A percentile compares a stretch with the other conserved stretches of the same genome.
Evolutionary conservation across 306 rosid species (phyloP).

Genomic region (Pyrus bretschneideri): DNA sequence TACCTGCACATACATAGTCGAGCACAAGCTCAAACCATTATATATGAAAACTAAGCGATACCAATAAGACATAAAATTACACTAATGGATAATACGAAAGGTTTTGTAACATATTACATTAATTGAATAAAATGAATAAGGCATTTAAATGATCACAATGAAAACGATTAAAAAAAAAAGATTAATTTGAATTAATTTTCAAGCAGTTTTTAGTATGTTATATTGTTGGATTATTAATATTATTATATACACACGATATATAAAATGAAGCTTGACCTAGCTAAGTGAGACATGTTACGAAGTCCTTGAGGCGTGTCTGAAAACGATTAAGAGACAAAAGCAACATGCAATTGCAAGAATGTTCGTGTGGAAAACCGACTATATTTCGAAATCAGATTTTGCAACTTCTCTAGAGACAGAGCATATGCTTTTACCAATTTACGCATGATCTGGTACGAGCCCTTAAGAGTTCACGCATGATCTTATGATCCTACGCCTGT

Average conservation of each 20-base stretch:
- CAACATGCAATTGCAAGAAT: neutral
- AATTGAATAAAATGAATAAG: too few species aligned
- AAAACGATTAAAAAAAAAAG: too few species aligned
- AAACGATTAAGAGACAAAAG: neutral
- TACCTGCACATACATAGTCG: too few species aligned
- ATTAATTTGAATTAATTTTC: too few species aligned
- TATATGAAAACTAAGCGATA: too few species aligned
- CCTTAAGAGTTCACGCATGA: conserved; percentile 37
- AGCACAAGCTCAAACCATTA: too few species aligned
- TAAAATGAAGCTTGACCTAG: too few species aligned
- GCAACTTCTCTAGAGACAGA: conserved; percentile 6
- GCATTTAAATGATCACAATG: too few species aligned
- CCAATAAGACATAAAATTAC: too few species aligned
- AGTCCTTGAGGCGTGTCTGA: neutral
- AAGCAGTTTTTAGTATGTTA: neutral
- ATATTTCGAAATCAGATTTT: conserved; percentile 34
- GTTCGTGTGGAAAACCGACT: conserved; percentile 3
- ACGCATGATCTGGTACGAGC: conserved; percentile 42
- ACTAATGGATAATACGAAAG: too few species aligned
- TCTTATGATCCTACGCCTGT: neutral
- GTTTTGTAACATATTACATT: too few species aligned
- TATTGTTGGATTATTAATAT: neutral
- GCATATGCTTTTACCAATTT: conserved; percentile 24
- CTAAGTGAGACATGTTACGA: neutral
- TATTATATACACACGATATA: too few species aligned